Conservation (phyloP, 805 yeast species). For the Kuraishia cidri region DNA sequence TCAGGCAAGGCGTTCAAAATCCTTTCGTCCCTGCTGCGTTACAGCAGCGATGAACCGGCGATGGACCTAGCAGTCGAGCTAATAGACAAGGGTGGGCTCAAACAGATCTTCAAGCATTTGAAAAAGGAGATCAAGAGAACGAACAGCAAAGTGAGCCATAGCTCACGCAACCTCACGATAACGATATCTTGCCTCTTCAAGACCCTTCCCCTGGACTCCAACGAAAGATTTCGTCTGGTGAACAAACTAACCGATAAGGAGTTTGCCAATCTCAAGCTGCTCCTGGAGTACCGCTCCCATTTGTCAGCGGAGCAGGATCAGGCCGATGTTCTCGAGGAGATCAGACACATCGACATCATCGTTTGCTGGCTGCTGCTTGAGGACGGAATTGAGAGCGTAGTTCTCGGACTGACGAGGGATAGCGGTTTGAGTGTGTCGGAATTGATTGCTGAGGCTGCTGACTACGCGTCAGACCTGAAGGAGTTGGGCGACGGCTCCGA, state of each 20-base stretch:
- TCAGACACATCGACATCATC: constrained; percentile 3
- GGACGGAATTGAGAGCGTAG: neutral
- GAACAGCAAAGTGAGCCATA: neutral
- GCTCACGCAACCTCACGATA: neutral
- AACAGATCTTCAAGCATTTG: constrained; percentile 4
- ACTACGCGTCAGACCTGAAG: too few relatives aligned
- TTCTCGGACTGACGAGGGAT: too few relatives aligned
- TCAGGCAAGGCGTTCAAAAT: constrained; percentile 1
- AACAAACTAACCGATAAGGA: constrained; percentile 5
- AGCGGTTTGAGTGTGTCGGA: too few relatives aligned
- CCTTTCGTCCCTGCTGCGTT: neutral
- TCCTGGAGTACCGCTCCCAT: constrained; percentile 2
- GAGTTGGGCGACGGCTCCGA: too few relatives aligned
- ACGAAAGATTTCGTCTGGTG: constrained; percentile 4
- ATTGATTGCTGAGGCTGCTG: too few relatives aligned
- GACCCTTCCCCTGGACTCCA: constrained; percentile 5
- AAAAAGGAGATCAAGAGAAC: neutral
- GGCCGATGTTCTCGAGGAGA: neutral
- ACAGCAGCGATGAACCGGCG: constrained; percentile 2
- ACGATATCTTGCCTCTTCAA: constrained; percentile 2
- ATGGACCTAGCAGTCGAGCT: constrained; percentile 1
- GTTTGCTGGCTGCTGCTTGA: constrained; percentile 4
- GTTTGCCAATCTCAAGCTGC: neutral
- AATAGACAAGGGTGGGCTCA: constrained; percentile 4
- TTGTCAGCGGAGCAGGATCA: neutral